phyloP scores from a whole-genome alignment of 2,329 filamentous ascomycete genomes.

The Penicillium sp. region DNA sequence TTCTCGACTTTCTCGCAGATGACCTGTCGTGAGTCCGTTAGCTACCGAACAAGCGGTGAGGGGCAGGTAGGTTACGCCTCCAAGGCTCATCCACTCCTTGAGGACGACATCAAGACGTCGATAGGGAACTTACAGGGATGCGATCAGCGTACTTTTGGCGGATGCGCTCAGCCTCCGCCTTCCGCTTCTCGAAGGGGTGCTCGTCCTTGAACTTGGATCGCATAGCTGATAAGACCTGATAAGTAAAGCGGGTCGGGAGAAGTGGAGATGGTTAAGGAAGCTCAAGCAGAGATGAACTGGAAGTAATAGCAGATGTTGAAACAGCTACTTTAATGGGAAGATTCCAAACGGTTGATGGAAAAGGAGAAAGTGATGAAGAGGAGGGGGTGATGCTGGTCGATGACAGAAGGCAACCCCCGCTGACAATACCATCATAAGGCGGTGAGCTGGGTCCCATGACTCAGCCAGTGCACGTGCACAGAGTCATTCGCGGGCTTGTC shows the following conservation, averaged over 20 bases:
- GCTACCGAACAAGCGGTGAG: conserved; percentile 33
- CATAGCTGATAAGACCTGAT: conserved; percentile 56
- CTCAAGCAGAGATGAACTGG: conserved; percentile 16
- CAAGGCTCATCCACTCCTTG: not conserved
- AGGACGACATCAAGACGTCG: conserved; percentile 1
- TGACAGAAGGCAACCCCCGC: conserved; percentile 29
- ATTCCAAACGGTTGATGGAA: conserved; percentile 13
- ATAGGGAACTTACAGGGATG: conserved; percentile 72
- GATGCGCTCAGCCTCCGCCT: conserved; percentile 98
- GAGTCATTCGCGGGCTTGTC: conserved; percentile 5
- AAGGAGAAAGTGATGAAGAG: conserved; percentile 17
- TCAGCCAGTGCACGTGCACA: conserved; percentile 14
- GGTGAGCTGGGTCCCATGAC: conserved; percentile 15
- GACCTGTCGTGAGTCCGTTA: conserved; percentile 56
- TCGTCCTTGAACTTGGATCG: conserved; percentile 99
- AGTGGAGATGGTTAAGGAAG: conserved; percentile 6
- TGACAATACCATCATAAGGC: conserved; percentile 26
- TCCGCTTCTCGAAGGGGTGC: conserved; percentile 99
- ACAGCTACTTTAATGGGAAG: conserved; percentile 5
- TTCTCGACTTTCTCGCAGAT: conserved; percentile 99
- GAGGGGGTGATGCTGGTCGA: conserved; percentile 26
- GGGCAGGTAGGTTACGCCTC: conserved; percentile 1
- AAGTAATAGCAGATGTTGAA: conserved; percentile 14
- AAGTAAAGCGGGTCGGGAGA: conserved; percentile 23
- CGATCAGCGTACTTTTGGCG: conserved; percentile 98